These are phyloP conservation scores for Macrolepiota fuliginosa DNA, from an alignment of 768 basidiomycete species.

Conservation along the genomic window DNA sequence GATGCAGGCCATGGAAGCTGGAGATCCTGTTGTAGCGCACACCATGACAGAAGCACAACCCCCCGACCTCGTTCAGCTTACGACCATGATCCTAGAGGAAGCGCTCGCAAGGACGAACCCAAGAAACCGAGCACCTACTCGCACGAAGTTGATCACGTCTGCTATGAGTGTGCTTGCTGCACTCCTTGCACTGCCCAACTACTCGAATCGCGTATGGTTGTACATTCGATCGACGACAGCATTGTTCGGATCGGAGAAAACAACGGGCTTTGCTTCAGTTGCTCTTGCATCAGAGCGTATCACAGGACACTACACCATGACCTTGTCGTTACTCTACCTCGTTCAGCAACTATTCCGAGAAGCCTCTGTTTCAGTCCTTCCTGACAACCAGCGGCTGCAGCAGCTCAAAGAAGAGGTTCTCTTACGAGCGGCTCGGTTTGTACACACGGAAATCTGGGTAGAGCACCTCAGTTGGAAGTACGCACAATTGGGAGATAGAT, in stretches of 20 bases:
- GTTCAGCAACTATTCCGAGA: constrained; percentile 76
- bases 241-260: constrained; percentile 67
- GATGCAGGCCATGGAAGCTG: constrained; percentile 64
- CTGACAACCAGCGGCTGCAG: constrained; percentile 57
- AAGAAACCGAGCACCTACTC: constrained; percentile 38
- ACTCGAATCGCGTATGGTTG: constrained; percentile 85
- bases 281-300: constrained; percentile 70
- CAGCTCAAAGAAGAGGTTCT: constrained; percentile 85
- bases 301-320: constrained; percentile 79
- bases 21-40: constrained; percentile 49
- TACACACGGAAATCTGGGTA: constrained; percentile 88
- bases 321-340: constrained; percentile 72
- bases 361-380: constrained; percentile 56
- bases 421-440: constrained; percentile 69
- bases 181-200: constrained; percentile 67
- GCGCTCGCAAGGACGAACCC: constrained; percentile 56
- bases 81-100: constrained; percentile 79
- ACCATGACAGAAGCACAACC: constrained; percentile 51
- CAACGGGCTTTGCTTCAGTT: constrained; percentile 55
- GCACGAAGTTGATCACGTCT: constrained; percentile 69
- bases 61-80: constrained; percentile 76
- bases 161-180: constrained; percentile 81
- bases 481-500: constrained; percentile 73
- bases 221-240: constrained; percentile 78
- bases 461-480: constrained; percentile 88